A percentile compares a stretch with the other conserved stretches of the same genome.
phyloP scores from a whole-genome alignment of 345 rosid genomes.

The Murraya paniculata region DNA sequence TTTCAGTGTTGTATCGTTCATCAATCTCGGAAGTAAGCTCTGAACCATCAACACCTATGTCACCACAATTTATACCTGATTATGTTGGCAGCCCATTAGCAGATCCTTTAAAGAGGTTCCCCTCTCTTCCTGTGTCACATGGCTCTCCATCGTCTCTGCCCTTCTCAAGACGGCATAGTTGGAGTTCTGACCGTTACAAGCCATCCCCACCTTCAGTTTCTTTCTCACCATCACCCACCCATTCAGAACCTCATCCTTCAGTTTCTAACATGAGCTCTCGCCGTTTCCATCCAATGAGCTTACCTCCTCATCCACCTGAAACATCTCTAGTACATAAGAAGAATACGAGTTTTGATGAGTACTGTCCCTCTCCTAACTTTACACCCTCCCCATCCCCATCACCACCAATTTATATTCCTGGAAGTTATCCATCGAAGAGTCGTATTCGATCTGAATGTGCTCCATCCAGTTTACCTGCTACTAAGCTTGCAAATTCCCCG shows the following conservation, averaged over 20 bases:
- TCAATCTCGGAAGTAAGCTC: conserved; percentile 60
- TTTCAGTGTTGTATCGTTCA: conserved; percentile 66
- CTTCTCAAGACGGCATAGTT: conserved; percentile 81
- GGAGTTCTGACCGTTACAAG: conserved; percentile 70
- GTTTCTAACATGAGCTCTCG: conserved; percentile 49
- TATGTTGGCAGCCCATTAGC: conserved; percentile 98
- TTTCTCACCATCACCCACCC: conserved; percentile 82
- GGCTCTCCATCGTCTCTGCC: conserved; percentile 80
- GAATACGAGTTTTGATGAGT: conserved; percentile 49
- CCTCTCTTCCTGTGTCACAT: conserved; percentile 68
- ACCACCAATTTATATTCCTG: conserved; percentile 53
- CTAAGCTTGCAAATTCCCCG: conserved; percentile 42
- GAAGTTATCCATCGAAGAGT: conserved; percentile 36
- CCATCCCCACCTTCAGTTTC: conserved; percentile 66
- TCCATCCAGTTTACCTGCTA: conserved; percentile 62
- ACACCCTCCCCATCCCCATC: conserved; percentile 74
- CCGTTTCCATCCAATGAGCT: conserved; percentile 35
- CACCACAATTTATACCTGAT: conserved; percentile 79
- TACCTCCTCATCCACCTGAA: conserved; percentile 67
- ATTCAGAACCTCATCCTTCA: conserved; percentile 60
- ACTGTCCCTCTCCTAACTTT: conserved; percentile 53
- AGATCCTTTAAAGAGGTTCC: conserved; percentile 75
- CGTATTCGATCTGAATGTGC: conserved; percentile 77
- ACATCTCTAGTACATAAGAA: conserved; percentile 43
- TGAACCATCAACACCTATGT: conserved; percentile 69